Conservation (phyloP, 1,284 basidiomycete species). For the Sanguinoderma infundibulare region DNA sequence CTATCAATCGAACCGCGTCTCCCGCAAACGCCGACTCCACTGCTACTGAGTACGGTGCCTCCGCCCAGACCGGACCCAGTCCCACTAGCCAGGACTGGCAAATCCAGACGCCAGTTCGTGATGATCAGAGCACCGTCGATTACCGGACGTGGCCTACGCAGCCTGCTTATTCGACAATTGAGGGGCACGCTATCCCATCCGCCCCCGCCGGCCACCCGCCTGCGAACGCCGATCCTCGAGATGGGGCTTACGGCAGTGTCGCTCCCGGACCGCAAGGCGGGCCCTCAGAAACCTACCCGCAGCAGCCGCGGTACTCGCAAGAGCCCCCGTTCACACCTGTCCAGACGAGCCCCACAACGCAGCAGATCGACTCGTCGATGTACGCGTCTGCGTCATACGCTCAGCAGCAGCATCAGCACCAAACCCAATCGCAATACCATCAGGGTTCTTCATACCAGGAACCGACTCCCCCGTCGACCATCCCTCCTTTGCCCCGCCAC, state of each 20-base stretch:
- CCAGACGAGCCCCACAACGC: conserved; percentile 22
- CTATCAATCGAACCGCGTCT: conserved; percentile 25
- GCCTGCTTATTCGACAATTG: conserved; percentile 37
- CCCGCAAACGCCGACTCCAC: conserved; percentile 26
- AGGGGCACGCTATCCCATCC: conserved; percentile 30
- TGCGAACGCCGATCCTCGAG: conserved; percentile 32
- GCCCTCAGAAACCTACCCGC: conserved; percentile 27
- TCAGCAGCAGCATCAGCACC: conserved; percentile 37
- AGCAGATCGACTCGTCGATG: conserved; percentile 38
- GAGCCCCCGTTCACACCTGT: conserved; percentile 37
- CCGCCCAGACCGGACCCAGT: conserved; percentile 25
- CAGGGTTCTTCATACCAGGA: conserved; percentile 35
- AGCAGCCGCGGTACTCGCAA: conserved; percentile 36
- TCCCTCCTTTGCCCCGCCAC: conserved; percentile 57
- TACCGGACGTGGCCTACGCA: conserved; percentile 45
- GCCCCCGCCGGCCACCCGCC: conserved; percentile 20
- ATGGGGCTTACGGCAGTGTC: conserved; percentile 31
- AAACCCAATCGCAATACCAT: conserved; percentile 34
- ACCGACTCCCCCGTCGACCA: conserved; percentile 39
- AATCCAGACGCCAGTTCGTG: conserved; percentile 33
- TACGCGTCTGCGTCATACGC: conserved; percentile 42
- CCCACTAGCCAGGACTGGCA: conserved; percentile 31
- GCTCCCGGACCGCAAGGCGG: conserved; percentile 27
- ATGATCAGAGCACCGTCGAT: conserved; percentile 37
- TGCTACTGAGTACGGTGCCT: conserved; percentile 29